phyloP scores from a whole-genome alignment of 2,329 filamentous ascomycete genomes.

The Nannizzia gypsea region DNA sequence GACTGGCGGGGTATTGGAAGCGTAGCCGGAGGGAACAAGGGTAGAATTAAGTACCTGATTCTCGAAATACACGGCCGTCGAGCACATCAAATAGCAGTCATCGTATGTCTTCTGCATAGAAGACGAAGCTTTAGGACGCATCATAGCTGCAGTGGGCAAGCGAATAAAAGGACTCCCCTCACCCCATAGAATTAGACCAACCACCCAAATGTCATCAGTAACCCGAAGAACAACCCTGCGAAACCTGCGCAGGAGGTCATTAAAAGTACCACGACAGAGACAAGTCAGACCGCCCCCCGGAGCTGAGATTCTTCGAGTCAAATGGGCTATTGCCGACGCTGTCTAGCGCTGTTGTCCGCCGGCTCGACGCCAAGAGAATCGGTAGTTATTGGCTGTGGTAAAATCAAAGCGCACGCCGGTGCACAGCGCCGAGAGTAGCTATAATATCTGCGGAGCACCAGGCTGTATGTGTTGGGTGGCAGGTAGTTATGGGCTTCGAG shows the following conservation, averaged over 20 bases:
- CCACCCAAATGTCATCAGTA: not conserved
- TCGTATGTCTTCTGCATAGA: conserved; percentile 95
- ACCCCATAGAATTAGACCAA: not conserved
- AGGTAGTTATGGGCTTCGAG: no score
- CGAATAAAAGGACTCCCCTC: not conserved
- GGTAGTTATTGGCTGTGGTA: no score
- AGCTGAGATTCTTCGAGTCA: no score
- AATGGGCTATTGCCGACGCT: no score
- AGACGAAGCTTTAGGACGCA: conserved; percentile 49
- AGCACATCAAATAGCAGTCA: conserved; percentile 88
- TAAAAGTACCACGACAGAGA: not conserved
- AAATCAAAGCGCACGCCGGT: not conserved
- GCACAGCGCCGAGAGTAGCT: not conserved
- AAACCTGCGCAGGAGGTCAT: not conserved
- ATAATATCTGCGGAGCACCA: no score
- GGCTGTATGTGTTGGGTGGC: no score
- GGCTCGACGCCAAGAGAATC: no score
- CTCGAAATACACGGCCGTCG: conserved; percentile 93
- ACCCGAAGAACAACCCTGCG: not conserved
- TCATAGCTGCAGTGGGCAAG: conserved; percentile 29
- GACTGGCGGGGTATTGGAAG: not conserved
- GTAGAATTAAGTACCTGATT: conserved; percentile 53
- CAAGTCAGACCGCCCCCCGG: no score
- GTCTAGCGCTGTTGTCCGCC: no score
- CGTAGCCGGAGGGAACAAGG: not conserved